Conservation (phyloP, 1,284 basidiomycete genomes). For the Kalmanozyma brasiliensis region DNA sequence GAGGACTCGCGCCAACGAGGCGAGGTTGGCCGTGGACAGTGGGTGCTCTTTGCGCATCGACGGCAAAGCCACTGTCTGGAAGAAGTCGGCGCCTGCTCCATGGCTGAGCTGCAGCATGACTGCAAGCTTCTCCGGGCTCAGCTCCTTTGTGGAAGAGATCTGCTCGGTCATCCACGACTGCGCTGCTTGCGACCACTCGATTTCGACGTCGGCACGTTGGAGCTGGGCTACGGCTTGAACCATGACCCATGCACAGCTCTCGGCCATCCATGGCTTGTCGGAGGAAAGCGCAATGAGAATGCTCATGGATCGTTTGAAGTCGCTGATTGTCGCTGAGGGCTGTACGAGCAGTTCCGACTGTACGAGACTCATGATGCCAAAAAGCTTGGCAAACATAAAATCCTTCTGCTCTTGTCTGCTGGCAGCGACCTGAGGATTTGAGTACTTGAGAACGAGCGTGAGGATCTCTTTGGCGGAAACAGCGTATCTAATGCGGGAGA, state of each 20-base stretch:
- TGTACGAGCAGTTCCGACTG: constrained; percentile 74
- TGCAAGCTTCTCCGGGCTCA: constrained; percentile 90
- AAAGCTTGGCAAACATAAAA: constrained; percentile 88
- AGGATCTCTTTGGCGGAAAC: constrained; percentile 73
- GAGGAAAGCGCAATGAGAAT: constrained; percentile 79
- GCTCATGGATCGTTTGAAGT: constrained; percentile 76
- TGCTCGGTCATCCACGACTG: constrained; percentile 44
- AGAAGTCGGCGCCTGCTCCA: constrained; percentile 26
- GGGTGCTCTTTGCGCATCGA: constrained; percentile 77
- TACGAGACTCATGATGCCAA: constrained; percentile 77
- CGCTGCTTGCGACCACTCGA: constrained; percentile 44
- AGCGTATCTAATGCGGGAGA: constrained; percentile 78
- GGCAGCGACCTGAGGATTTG: constrained; percentile 68
- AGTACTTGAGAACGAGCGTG: constrained; percentile 57
- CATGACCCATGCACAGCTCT: constrained; percentile 86
- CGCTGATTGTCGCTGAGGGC: constrained; percentile 72
- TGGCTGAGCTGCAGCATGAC: constrained; percentile 75
- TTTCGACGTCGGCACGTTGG: constrained; percentile 10
- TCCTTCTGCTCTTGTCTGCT: constrained; percentile 92
- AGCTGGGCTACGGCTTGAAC: constrained; percentile 36
- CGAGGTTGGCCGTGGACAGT: constrained; percentile 78
- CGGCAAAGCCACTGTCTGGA: constrained; percentile 36
- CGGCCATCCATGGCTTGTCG: constrained; percentile 88
- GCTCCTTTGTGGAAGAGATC: constrained; percentile 69
- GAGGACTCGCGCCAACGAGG: constrained; percentile 73